Conservation (phyloP, 441 rosid genomes). For the Erodium chrysanthum region DNA sequence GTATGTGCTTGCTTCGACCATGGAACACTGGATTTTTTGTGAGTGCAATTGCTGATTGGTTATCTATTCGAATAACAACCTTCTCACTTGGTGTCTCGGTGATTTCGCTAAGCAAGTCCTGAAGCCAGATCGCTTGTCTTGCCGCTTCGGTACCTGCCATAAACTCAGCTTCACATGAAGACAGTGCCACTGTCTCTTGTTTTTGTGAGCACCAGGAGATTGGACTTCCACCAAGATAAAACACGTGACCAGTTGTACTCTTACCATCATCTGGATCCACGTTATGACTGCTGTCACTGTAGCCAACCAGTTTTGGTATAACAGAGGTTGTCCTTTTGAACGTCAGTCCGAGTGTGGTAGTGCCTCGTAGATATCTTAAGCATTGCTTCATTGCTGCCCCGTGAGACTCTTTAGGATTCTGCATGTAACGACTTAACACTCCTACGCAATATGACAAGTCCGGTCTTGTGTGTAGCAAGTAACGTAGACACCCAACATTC, state of each 20-base stretch:
- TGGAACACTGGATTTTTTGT: too few species aligned
- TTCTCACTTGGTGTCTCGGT: background rate
- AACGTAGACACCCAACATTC: too few species aligned
- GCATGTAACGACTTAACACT: too few species aligned
- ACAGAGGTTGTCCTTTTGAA: too few species aligned
- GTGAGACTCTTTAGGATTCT: too few species aligned
- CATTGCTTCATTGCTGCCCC: too few species aligned
- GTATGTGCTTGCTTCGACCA: too few species aligned
- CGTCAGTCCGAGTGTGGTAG: background rate
- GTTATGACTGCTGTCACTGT: background rate
- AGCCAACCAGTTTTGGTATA: background rate
- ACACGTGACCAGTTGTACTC: background rate
- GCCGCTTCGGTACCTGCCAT: background rate
- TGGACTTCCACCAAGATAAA: background rate
- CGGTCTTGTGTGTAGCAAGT: too few species aligned
- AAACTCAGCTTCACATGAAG: background rate
- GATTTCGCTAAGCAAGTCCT: background rate
- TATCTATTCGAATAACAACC: background rate
- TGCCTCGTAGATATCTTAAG: background rate
- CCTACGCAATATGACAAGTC: too few species aligned
- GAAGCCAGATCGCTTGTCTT: background rate
- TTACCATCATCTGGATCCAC: background rate
- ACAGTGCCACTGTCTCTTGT: background rate
- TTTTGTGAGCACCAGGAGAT: background rate
- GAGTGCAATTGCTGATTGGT: background rate